phyloP scores from a whole-genome alignment of 176 grass and related monocot species.

The Alopecurus myosuroides region DNA sequence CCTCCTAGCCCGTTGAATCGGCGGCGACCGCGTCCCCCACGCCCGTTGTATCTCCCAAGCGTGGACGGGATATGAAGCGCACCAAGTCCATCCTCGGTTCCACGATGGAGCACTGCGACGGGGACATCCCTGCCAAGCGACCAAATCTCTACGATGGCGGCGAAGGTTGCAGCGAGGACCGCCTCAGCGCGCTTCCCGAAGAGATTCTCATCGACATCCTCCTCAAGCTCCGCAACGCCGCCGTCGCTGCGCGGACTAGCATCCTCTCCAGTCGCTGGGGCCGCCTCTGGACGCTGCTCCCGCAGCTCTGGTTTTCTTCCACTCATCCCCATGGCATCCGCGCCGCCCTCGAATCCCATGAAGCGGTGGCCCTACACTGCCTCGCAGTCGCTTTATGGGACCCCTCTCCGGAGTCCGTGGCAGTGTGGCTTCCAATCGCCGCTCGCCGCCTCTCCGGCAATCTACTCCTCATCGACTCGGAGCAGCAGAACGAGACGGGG shows the following conservation, averaged over 20 bases:
- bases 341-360: background rate
- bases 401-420: background rate
- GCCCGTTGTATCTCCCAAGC: too few relatives aligned
- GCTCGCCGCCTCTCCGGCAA: background rate
- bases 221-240: background rate
- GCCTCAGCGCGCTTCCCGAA: background rate
- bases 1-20: too few relatives aligned
- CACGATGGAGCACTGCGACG: background rate
- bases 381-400: background rate
- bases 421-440: background rate
- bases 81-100: background rate
- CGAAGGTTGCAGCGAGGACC: background rate
- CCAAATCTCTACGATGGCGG: background rate
- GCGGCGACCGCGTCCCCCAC: too few relatives aligned
- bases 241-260: background rate
- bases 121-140: background rate
- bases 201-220: background rate
- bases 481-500: rapidly evolving
- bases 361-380: background rate
- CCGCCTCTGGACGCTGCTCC: background rate
- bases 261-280: conserved; percentile 16
- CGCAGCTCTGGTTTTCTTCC: background rate
- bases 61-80: background rate
- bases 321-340: background rate
- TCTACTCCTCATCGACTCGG: background rate